Base-by-base conservation (phyloP, 192 early-diverging fungal species). In the Rhizophagus clarus region DNA sequence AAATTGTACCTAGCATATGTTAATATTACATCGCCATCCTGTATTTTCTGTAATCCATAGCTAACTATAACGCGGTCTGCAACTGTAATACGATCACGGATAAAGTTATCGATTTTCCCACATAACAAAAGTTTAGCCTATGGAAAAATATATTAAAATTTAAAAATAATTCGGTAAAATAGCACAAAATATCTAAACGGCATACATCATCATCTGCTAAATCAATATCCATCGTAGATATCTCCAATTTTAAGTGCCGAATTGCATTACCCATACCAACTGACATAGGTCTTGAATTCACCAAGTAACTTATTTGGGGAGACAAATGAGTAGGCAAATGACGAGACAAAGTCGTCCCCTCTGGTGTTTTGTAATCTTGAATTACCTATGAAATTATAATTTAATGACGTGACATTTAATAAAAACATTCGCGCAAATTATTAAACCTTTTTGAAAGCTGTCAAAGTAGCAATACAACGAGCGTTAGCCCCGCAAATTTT, bases 261-360 rank as follows among this genome's bases (percentile, higher is more conserved):
- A 98, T 97, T 28, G 95, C 95, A 28, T 93, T 96, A 77, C 93
- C 92, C 97, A 99, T 98, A 82, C 94, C 94, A 37, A 95, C 90
- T n/a, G 95, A 94, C 89, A 98, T 91, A 7, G 93, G 89, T 32
- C 98, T 92, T 70, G 91, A 92, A 64, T 91, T 91, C 32, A 92
- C 89, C 61, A 99, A 83, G 80, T 96, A 97, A 77, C 92, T 94
- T 80, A 98, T 95, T 81, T 99, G 97, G 68, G 94, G 92, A 81
- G 93, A 92, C 64, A 99, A 79, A 77, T 97, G 89, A 29, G 88
- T 90, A 40, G 88, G 92, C 79, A 99, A 89, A 83, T 95, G 88
- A 68, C 97, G 85, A 42, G 91, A 89, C 61, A 99, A 89, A 0
- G 94, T 90, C 0, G 89, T 91, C 76, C 93, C 90, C 2, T 89